Base-by-base conservation (phyloP, 2,329 filamentous ascomycete species). In the Alternaria triticimaculans region DNA sequence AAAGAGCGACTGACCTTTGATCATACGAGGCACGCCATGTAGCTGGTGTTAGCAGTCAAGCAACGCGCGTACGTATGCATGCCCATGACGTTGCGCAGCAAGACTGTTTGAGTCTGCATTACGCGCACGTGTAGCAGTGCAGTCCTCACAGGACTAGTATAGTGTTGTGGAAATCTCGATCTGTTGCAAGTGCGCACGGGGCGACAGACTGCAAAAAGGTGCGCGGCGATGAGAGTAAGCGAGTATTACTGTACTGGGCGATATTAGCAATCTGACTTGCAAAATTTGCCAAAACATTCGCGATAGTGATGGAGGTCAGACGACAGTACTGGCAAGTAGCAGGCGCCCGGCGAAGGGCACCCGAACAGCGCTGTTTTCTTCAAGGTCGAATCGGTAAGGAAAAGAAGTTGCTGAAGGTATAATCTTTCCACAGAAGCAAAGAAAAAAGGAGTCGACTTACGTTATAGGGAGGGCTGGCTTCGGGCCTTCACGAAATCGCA, bases 261-360 rank as follows among this genome's bases (percentile, higher is more conserved):
- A 54, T 48, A 59, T 72, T 59, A 72, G 63, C 65, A 64, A 25
- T 49, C 60, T 63, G 61, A 30, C 62, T 23, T 26, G 44, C 23
- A 45, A 48, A 56, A 23, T 26, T 21, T 46, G 37, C 30, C 28
- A 57, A 53, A 46, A 57, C 6, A 20, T 26, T 57, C 21, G n/a
- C 21, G 26, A 15, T n/a, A 28, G 33, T 55, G 43, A 50, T 51
- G 66, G 70, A 71, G 71, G 83, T 93, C 91, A 93, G 91, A 92
- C 89, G 89, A 87, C 84, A 82, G 90, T 94, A 94, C 92, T 94
- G 92, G 92, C 92, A 92, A 94, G 92, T 94, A 94, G 90, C 92
- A 92, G 89, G 88, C 86, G 78, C 81, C 85, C 84, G 85, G 86
- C 83, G 83, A 84, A 80, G 82, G 82, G 82, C 83, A 78, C 84